Percentiles rank a stretch among this genome's conserved stretches.
phyloP scores from a whole-genome alignment of 495 filamentous ascomycete species.

The Lasiosphaeria miniovina region DNA sequence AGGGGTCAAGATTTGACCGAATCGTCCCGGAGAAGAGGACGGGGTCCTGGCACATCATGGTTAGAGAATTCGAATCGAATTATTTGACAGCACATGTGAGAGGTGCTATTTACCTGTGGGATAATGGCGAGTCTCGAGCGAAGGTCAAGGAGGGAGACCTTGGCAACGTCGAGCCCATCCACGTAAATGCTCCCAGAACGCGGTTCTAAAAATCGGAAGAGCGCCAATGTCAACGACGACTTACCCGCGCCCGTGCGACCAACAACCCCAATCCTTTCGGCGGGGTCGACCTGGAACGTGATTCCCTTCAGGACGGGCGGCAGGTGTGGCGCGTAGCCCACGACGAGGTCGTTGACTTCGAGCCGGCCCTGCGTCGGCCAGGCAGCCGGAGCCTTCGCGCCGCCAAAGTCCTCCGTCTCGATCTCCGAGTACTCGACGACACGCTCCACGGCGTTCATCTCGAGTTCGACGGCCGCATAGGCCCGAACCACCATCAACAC shows the following conservation, averaged over 20 bases:
- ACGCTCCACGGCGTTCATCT: constrained; percentile 77
- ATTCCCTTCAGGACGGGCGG: no score
- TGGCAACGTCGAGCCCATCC: constrained; percentile 56
- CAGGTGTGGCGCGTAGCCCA: no score
- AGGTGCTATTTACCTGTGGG: constrained; percentile 46
- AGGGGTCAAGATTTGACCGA: constrained; percentile 78
- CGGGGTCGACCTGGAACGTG: no score
- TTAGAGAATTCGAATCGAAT: no score
- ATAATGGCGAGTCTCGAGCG: constrained; percentile 72
- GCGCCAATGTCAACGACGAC: no score
- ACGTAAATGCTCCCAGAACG: no score
- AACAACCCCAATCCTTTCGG: no score
- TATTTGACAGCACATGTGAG: not conserved
- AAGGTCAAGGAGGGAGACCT: constrained; percentile 62
- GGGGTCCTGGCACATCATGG: constrained; percentile 50
- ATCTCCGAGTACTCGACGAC: constrained; percentile 74
- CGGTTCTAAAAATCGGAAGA: no score
- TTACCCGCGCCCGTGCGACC: no score
- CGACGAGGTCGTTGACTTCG: constrained; percentile 53
- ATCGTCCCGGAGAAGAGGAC: constrained; percentile 86
- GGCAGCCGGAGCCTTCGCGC: constrained; percentile 60
- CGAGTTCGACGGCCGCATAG: constrained; percentile 61
- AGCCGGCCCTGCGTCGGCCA: constrained; percentile 73
- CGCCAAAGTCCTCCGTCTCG: constrained; percentile 59
- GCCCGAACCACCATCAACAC: constrained; percentile 54